Conservation (phyloP, 352 stramenopile species). For the Phytophthora palmivora region DNA sequence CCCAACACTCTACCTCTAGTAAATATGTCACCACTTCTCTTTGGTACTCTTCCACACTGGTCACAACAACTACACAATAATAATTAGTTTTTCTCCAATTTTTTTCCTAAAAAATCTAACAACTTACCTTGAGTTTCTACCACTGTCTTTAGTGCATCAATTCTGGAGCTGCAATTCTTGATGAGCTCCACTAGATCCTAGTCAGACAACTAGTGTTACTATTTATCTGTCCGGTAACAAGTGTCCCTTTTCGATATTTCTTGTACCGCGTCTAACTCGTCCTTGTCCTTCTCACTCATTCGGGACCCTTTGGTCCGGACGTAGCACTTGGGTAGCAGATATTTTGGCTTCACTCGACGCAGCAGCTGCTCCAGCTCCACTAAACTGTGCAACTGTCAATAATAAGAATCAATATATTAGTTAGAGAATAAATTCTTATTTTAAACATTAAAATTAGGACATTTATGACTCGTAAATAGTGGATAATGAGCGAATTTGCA, state of each 20-base stretch:
- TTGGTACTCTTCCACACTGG: constrained; percentile 53
- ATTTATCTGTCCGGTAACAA: constrained; percentile 3
- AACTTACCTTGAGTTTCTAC: constrained; percentile 41
- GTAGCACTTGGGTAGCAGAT: constrained; percentile 66
- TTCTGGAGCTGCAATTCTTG: constrained; percentile 66
- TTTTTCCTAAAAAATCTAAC: constrained; percentile 5
- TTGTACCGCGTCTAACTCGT: constrained; percentile 73
- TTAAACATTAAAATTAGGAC: too few relatives aligned
- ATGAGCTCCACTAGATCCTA: constrained; percentile 81
- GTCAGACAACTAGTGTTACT: neutral
- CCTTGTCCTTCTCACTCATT: constrained; percentile 81
- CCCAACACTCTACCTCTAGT: constrained; percentile 48
- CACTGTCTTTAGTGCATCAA: constrained; percentile 60
- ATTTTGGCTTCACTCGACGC: constrained; percentile 52
- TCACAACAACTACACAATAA: constrained; percentile 27
- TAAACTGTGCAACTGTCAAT: constrained; percentile 51
- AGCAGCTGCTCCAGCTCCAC: constrained; percentile 66
- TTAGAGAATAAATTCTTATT: neutral
- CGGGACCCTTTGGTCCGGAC: constrained; percentile 62
- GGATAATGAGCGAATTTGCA: neutral
- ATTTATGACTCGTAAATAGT: constrained; percentile 5
- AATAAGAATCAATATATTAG: constrained; percentile 8
- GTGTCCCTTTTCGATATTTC: constrained; percentile 2
- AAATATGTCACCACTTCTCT: constrained; percentile 80
- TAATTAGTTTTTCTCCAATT: neutral